Evolutionary conservation across 176 grass and related monocot genomes (phyloP), one percentile per base, ranked within the genome.

Genomic region (Hordeum marinum): DNA sequence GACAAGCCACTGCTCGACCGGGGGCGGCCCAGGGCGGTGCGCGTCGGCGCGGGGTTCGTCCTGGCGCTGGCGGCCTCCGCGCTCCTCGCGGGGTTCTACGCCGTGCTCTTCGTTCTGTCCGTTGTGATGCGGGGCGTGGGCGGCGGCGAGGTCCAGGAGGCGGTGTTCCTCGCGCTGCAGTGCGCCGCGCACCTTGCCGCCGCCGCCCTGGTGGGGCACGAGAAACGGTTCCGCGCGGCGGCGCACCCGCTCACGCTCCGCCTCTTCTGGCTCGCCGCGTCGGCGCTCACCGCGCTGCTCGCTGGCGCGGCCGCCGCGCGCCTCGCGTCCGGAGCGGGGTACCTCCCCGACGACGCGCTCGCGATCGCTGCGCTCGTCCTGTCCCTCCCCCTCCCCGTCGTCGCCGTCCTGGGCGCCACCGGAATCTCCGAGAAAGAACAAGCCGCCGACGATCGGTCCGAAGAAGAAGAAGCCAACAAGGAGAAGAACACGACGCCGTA

Each of bases 101-200:
- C 23, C 41, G 86, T 68, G 54, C 81, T 94, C 17, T 50, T 94
- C 17, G 81, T 85, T 0, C 54, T 94, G 20, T 80, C 83, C 4
- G 13, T 84, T 21, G 79, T 63, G 65, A 1, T 32, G 3, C 15
- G 75, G 3, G 42, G 84, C 6, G 32, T 34, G 32, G 41, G 34
- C 18, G 83, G n/a, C 45, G 74, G 34, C 6, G 21, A 43, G 31
- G 43, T 48, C 15, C 73, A 54, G 4, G 91, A 94, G 88, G 63
- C 80, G 63, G 45, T 12, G 55, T 94, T 98, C 81, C 86, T 98
- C 14, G 87, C 63, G 39, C 91, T 98, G 81, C 89, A 98, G 85
- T 87, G 54, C 85, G 68, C 77, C 23, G 88, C 96, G 34, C 87
- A 94, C 68, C 63, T 89, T 12, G 72, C 82, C 14, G 91, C 81